Conservation (phyloP, 129 eudicot species). For the Mikania micrantha region DNA sequence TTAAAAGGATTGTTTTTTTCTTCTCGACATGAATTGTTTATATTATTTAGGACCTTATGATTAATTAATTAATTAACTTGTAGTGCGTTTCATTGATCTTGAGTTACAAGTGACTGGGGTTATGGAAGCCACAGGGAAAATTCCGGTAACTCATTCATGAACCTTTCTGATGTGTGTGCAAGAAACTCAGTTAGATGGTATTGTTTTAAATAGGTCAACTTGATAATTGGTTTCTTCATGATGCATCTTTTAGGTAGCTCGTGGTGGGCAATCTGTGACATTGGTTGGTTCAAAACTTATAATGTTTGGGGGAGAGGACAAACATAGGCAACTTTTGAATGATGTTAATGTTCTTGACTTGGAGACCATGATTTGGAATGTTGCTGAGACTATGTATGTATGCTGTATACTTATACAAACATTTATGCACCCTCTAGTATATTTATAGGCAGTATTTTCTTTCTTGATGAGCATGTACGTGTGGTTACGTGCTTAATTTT, state of each 20-base stretch:
- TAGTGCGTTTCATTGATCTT: slow-evolving; percentile 76
- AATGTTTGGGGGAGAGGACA: slow-evolving; percentile 97
- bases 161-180: slow-evolving; percentile 10
- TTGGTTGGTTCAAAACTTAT: slow-evolving; percentile 75
- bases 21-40: not conserved
- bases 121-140: slow-evolving; percentile 67
- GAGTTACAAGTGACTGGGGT: slow-evolving; percentile 59
- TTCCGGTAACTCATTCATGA: slow-evolving; percentile 54
- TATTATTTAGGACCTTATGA: slow-evolving; percentile 16
- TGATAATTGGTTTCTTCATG: slow-evolving; percentile 10
- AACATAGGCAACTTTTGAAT: slow-evolving; percentile 57
- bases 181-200: not conserved
- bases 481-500: not conserved
- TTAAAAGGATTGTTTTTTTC: slow-evolving; percentile 12
- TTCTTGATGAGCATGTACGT: slow-evolving; percentile 1
- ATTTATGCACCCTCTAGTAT: not conserved
- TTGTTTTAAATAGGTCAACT: not conserved
- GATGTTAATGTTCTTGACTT: slow-evolving; percentile 83
- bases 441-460: not conserved
- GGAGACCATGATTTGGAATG: slow-evolving; percentile 78
- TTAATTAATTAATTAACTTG: slow-evolving; percentile 23
- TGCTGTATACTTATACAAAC: slow-evolving; percentile 1
- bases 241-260: slow-evolving; percentile 56
- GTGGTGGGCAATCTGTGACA: slow-evolving; percentile 86
- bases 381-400: slow-evolving; percentile 61